These are phyloP conservation scores for Heliamphora pulchella DNA, from an alignment of 179 eudicot genomes.

Conservation along the genomic window DNA sequence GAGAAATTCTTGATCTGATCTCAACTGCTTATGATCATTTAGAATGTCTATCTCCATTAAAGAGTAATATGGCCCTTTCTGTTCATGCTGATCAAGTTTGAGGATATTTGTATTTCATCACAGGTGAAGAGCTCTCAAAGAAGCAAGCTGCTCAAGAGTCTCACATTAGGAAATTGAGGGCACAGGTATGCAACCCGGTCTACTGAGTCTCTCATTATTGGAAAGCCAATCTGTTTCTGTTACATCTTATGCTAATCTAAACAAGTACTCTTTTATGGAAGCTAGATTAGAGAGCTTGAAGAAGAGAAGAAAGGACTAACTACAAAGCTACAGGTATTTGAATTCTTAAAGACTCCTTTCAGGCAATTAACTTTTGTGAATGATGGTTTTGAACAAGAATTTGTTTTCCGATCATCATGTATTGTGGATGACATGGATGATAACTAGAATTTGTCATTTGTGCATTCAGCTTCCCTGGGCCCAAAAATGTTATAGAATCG, in stretches of 20 bases:
- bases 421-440: background rate
- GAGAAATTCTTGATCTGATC: background rate
- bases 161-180: slow-evolving; percentile 85
- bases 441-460: background rate
- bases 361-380: background rate
- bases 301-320: slow-evolving; percentile 89
- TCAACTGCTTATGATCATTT: background rate
- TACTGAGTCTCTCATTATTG: slow-evolving; percentile 10
- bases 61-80: background rate
- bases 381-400: background rate
- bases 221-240: slow-evolving; percentile 12
- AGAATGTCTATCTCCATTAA: background rate
- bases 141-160: slow-evolving; percentile 99
- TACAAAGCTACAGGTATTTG: slow-evolving; percentile 75
- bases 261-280: slow-evolving; percentile 29
- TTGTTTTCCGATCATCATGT: background rate
- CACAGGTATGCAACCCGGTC: slow-evolving; percentile 52
- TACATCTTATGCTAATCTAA: slow-evolving; percentile 15
- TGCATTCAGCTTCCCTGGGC: slow-evolving; percentile 7
- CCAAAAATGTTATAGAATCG: background rate
- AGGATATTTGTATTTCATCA: slow-evolving; percentile 10
- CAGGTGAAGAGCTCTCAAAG: slow-evolving; percentile 98
- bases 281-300: slow-evolving; percentile 92
- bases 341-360: slow-evolving; percentile 13
- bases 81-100: slow-evolving; percentile 11